phyloP scores from a whole-genome alignment of 1,284 basidiomycete genomes.

The Ustilago vetiveriae region DNA sequence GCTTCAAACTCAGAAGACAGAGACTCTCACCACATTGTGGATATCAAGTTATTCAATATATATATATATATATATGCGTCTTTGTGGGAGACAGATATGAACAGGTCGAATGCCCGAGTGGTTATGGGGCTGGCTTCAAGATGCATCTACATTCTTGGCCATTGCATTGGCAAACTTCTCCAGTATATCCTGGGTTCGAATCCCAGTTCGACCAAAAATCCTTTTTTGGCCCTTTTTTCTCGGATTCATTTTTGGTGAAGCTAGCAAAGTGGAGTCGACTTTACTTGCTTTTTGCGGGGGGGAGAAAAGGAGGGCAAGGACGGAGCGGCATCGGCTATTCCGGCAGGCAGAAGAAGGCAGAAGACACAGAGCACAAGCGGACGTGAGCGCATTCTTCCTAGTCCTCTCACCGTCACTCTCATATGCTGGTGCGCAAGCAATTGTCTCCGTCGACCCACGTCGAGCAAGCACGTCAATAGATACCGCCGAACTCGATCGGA shows the following conservation, averaged over 20 bases:
- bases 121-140: slow-evolving; percentile 56
- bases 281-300: background rate
- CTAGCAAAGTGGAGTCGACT: background rate
- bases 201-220: slow-evolving; percentile 49
- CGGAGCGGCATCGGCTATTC: background rate
- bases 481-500: no score
- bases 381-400: no score
- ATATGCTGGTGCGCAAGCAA: no score
- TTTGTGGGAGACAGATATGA: background rate
- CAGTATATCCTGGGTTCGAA: slow-evolving; percentile 53
- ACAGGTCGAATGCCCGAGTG: slow-evolving; percentile 54
- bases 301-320: background rate
- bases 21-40: no score
- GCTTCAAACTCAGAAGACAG: no score
- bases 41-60: no score
- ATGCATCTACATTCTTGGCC: slow-evolving; percentile 34
- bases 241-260: background rate
- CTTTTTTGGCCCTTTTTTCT: slow-evolving; percentile 7
- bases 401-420: no score
- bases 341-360: background rate
- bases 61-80: no score
- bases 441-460: no score
- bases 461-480: no score
- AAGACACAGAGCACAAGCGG: no score
- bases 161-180: slow-evolving; percentile 43